Percentiles rank a stretch among this genome's conserved stretches.
These are phyloP conservation scores for Ceratobasidium sp. DNA, from an alignment of 1,284 basidiomycete genomes.

Conservation along the genomic window DNA sequence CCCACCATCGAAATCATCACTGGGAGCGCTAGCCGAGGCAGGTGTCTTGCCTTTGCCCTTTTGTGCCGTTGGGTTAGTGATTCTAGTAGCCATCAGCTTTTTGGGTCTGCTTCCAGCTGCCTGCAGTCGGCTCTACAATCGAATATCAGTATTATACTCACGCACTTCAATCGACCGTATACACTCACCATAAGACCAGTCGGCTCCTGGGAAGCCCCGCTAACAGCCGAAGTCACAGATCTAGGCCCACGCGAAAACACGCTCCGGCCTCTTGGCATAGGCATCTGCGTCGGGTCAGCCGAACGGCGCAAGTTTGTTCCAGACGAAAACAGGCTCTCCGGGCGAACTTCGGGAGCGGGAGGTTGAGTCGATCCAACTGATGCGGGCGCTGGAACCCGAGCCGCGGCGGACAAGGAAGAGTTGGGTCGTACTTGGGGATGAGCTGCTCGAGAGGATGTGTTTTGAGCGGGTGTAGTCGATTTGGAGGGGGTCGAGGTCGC, in stretches of 20 bases:
- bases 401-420: not conserved
- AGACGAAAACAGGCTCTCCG: constrained; percentile 18
- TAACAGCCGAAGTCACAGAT: constrained; percentile 11
- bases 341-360: constrained; percentile 15
- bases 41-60: not conserved
- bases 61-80: too few relatives aligned
- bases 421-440: not conserved
- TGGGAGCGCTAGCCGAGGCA: not conserved
- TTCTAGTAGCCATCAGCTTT: too few relatives aligned
- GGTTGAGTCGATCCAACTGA: not conserved
- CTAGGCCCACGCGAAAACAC: constrained; percentile 26
- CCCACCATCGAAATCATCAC: constrained; percentile 25
- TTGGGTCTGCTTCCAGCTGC: not conserved
- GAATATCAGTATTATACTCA: not conserved
- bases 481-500: constrained; percentile 12
- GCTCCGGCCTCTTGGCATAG: not conserved
- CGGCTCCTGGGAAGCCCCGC: not conserved
- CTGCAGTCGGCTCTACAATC: not conserved
- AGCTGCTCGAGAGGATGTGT: constrained; percentile 1
- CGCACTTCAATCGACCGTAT: not conserved
- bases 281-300: constrained; percentile 13
- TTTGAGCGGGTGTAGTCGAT: not conserved
- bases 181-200: constrained; percentile 9
- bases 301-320: constrained; percentile 8
- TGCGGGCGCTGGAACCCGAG: not conserved